Evolutionary conservation across 2,329 filamentous ascomycete genomes (phyloP).

Genomic region (Pestalotiopsis sp.): DNA sequence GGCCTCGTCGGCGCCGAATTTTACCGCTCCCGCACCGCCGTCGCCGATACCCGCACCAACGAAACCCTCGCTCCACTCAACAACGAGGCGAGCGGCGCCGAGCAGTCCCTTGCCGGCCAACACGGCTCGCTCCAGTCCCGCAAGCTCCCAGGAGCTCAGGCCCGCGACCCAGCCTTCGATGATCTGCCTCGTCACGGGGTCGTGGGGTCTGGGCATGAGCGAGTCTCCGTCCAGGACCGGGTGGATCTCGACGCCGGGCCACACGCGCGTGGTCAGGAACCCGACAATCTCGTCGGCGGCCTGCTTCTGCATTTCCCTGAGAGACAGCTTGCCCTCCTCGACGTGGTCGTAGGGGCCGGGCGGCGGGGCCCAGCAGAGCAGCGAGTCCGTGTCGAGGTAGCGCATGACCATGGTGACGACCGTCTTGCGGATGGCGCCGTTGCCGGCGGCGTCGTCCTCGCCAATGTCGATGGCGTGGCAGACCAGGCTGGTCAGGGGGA

Average conservation of each 20-base stretch:
- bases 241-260: constrained; percentile 78
- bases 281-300: constrained; percentile 71
- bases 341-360: constrained; percentile 49
- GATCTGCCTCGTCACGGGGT: constrained; percentile 73
- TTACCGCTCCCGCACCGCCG: constrained; percentile 27
- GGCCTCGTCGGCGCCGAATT: constrained; percentile 83
- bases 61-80: constrained; percentile 84
- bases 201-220: constrained; percentile 77
- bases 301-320: constrained; percentile 74
- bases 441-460: constrained; percentile 31
- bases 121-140: constrained; percentile 81
- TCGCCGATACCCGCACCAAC: constrained; percentile 47
- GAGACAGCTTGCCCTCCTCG: constrained; percentile 52
- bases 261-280: constrained; percentile 73
- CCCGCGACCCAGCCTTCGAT: constrained; percentile 77
- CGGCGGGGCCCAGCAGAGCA: constrained; percentile 82
- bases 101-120: constrained; percentile 87
- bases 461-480: constrained; percentile 83
- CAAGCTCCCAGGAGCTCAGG: constrained; percentile 78
- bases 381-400: constrained; percentile 88
- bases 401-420: constrained; percentile 74
- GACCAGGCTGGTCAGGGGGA: constrained; percentile 84
- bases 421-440: constrained; percentile 53
- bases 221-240: constrained; percentile 80
- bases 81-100: constrained; percentile 73